These are phyloP conservation scores for Erodium trifolium DNA, from an alignment of 441 rosid genomes.

Conservation along the genomic window DNA sequence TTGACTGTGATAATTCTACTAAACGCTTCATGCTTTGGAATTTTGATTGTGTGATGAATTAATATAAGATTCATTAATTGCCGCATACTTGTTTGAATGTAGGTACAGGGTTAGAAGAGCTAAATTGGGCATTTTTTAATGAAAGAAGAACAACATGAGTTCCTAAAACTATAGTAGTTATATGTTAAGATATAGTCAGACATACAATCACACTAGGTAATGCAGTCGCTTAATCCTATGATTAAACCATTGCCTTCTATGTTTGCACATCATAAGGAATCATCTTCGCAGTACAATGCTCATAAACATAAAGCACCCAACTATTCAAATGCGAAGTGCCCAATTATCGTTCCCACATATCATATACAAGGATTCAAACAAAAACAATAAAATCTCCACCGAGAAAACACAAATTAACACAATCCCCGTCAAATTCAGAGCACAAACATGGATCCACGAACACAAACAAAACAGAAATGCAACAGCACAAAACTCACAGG, in stretches of 20 bases:
- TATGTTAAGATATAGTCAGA: neutral
- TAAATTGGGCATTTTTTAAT: too few relatives aligned
- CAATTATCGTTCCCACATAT: neutral
- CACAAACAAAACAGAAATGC: neutral
- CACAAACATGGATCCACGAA: neutral
- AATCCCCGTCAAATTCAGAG: neutral
- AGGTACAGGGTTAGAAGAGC: too few relatives aligned
- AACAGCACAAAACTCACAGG: constrained; percentile 47
- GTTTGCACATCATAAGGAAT: neutral
- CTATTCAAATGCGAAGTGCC: neutral
- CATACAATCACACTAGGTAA: neutral
- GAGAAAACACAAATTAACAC: neutral
- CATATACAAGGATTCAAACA: neutral
- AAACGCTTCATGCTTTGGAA: neutral
- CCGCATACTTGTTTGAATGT: too few relatives aligned
- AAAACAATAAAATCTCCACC: neutral
- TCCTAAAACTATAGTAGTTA: neutral
- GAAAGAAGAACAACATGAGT: too few relatives aligned
- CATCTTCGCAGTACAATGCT: neutral
- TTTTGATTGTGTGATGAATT: neutral
- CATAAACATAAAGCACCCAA: neutral
- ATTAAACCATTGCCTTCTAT: neutral
- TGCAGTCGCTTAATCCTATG: neutral
- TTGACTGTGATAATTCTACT: neutral
- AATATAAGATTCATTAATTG: neutral